These are phyloP conservation scores for Daldinia grandis DNA, from an alignment of 495 filamentous ascomycete genomes.

Conservation along the genomic window DNA sequence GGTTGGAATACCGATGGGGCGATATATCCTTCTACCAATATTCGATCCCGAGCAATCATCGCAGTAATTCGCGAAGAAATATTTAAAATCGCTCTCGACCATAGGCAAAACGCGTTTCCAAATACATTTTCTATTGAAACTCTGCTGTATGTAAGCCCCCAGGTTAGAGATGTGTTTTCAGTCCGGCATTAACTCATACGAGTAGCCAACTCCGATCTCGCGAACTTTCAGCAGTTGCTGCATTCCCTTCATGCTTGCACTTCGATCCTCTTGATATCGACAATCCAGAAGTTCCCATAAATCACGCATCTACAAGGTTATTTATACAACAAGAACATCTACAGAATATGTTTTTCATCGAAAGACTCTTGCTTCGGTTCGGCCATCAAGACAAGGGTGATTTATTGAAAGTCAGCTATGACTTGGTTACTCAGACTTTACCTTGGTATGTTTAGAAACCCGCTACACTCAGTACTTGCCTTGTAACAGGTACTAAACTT, in stretches of 20 bases:
- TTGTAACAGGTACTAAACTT: background rate
- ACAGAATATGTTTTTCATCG: slow-evolving; percentile 66
- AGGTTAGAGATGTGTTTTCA: background rate
- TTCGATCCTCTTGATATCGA: slow-evolving; percentile 46
- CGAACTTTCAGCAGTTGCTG: slow-evolving; percentile 26
- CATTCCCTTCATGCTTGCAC: slow-evolving; percentile 44
- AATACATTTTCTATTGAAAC: slow-evolving; percentile 51
- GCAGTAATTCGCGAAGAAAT: slow-evolving; percentile 64
- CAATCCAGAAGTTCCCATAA: slow-evolving; percentile 40
- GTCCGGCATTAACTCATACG: background rate
- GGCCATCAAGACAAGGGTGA: slow-evolving; percentile 58
- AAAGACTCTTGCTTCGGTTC: slow-evolving; percentile 63
- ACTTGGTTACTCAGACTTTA: slow-evolving; percentile 52
- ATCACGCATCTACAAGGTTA: slow-evolving; percentile 35
- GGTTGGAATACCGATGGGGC: slow-evolving; percentile 63
- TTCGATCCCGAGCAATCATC: slow-evolving; percentile 61
- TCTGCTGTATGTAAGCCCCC: slow-evolving; percentile 51
- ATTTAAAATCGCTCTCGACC: slow-evolving; percentile 65
- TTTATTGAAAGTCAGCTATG: slow-evolving; percentile 63
- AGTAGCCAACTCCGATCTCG: slow-evolving; percentile 35
- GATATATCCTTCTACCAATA: slow-evolving; percentile 51
- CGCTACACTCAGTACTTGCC: background rate
- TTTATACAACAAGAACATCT: slow-evolving; percentile 62
- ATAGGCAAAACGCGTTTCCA: slow-evolving; percentile 40
- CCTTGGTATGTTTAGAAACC: slow-evolving; percentile 27